These are phyloP conservation scores for Marasmius oreades DNA, from an alignment of 1,284 basidiomycete species.

Conservation along the genomic window DNA sequence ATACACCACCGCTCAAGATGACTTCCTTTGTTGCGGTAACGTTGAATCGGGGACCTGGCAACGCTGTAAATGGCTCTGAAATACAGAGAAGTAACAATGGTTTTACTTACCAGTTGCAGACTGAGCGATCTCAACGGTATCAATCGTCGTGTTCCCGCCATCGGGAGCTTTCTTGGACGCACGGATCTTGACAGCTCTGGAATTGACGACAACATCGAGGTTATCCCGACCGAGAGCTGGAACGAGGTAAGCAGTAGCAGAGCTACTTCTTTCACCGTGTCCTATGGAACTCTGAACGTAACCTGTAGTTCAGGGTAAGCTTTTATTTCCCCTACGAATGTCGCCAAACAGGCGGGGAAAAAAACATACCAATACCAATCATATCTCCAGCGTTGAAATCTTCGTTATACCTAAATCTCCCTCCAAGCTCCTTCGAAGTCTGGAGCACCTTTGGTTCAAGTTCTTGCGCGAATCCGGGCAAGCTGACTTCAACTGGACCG, in stretches of 20 bases:
- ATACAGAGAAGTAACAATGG: background rate
- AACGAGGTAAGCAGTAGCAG: slow-evolving; percentile 13
- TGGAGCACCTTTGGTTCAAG: slow-evolving; percentile 18
- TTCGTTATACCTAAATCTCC: slow-evolving; percentile 19
- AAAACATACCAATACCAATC: slow-evolving; percentile 18
- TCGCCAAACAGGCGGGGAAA: too few relatives aligned
- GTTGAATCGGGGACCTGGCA: background rate
- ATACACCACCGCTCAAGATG: slow-evolving; percentile 32
- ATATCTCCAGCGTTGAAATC: slow-evolving; percentile 21
- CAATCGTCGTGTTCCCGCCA: slow-evolving; percentile 1
- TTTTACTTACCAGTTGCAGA: slow-evolving; percentile 1
- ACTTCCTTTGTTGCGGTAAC: slow-evolving; percentile 27
- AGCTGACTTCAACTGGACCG: slow-evolving; percentile 15
- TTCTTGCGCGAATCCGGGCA: slow-evolving; percentile 15
- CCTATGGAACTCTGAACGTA: slow-evolving; percentile 4
- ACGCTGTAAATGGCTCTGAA: background rate
- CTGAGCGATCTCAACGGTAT: slow-evolving; percentile 8
- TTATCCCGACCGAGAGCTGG: slow-evolving; percentile 15
- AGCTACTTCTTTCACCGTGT: slow-evolving; percentile 3
- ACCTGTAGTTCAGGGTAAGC: background rate
- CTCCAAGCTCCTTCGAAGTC: slow-evolving; percentile 15
- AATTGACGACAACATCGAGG: slow-evolving; percentile 13
- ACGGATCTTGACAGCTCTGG: slow-evolving; percentile 14
- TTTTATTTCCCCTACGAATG: too few relatives aligned
- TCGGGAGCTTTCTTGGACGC: background rate